A percentile compares a stretch with the other conserved stretches of the same genome.
phyloP scores from a whole-genome alignment of 2,329 filamentous ascomycete genomes.

The Ceratocystis cubensis region DNA sequence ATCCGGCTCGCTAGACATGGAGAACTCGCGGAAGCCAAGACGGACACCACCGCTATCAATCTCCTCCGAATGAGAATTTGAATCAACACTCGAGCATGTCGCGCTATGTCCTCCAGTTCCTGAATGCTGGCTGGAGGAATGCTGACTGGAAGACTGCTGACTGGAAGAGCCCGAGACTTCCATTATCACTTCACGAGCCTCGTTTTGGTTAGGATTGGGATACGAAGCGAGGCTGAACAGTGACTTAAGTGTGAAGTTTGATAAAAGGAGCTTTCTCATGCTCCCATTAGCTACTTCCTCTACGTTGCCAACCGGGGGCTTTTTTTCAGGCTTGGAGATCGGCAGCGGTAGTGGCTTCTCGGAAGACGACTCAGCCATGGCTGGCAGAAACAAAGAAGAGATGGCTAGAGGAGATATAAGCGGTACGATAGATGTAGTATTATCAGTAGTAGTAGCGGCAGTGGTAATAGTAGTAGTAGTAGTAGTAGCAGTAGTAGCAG shows the following conservation, averaged over 20 bases:
- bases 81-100: neutral
- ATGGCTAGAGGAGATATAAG: neutral
- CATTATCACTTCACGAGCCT: slow-evolving; percentile 28
- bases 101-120: neutral
- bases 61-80: neutral
- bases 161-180: slow-evolving; percentile 28
- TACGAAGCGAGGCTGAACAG: slow-evolving; percentile 44
- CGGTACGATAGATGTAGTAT: neutral
- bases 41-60: neutral
- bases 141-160: slow-evolving; percentile 24
- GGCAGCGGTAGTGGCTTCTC: neutral
- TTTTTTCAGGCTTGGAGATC: neutral
- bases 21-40: neutral
- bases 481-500: no score
- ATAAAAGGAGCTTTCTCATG: slow-evolving; percentile 10
- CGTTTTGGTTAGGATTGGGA: slow-evolving; percentile 41
- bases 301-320: neutral
- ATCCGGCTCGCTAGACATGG: neutral
- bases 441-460: no score
- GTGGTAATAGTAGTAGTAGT: no score
- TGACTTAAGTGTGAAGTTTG: slow-evolving; percentile 32
- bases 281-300: neutral
- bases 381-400: neutral
- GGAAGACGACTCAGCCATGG: neutral
- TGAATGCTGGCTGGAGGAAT: neutral